Conservation (phyloP, 192 early-diverging fungal genomes). For the Backusella westeae region DNA sequence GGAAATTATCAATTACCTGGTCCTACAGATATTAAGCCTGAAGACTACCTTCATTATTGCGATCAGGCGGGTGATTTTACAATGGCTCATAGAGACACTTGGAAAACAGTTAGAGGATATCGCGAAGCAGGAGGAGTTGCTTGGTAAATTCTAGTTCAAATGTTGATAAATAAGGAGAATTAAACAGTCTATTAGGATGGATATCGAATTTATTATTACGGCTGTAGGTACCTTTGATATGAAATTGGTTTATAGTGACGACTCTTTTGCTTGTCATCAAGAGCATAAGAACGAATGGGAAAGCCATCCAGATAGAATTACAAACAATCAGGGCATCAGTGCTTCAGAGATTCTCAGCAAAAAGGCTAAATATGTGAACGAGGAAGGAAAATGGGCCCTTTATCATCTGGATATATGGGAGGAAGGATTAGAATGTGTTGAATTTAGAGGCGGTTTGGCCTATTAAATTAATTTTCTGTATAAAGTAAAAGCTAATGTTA, state of each 20-base stretch:
- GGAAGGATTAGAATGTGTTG: constrained; percentile 23
- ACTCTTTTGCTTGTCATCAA: constrained; percentile 27
- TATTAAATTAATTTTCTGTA: background rate
- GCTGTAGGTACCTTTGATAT: constrained; percentile 22
- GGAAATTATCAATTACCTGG: constrained; percentile 15
- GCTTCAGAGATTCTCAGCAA: constrained; percentile 15
- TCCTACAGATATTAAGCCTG: background rate
- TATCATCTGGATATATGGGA: constrained; percentile 30
- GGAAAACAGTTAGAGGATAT: constrained; percentile 18
- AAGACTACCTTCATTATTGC: constrained; percentile 15
- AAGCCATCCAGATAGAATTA: constrained; percentile 5
- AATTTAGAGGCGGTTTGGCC: constrained; percentile 24
- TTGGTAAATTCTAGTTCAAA: constrained; percentile 4
- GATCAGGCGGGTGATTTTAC: constrained; percentile 35
- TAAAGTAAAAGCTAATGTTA: background rate
- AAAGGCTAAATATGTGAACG: constrained; percentile 17
- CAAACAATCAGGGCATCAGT: constrained; percentile 13
- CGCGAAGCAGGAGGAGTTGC: constrained; percentile 27
- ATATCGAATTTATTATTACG: constrained; percentile 31
- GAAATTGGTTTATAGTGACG: constrained; percentile 14
- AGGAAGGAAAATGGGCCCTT: constrained; percentile 26
- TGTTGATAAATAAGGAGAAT: background rate
- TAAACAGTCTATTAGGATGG: constrained; percentile 9
- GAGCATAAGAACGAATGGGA: constrained; percentile 29
- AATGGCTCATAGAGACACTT: constrained; percentile 26